Conservation (phyloP, 768 basidiomycete genomes). For the Lentinus tigrinus region DNA sequence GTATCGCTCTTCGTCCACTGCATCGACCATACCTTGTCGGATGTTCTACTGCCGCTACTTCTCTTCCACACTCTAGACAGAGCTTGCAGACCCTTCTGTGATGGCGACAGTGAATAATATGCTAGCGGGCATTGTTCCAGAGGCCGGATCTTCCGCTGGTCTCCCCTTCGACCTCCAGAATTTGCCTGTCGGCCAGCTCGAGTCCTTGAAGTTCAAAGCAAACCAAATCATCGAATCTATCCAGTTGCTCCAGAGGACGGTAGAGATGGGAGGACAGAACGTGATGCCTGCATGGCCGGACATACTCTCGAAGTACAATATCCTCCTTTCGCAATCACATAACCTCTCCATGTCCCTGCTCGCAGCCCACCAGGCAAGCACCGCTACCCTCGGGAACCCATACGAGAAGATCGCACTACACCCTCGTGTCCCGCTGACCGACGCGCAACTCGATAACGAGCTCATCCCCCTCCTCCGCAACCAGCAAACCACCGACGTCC, state of each 20-base stretch:
- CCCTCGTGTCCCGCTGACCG: constrained; percentile 45
- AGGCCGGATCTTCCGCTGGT: neutral
- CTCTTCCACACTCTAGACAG: no score
- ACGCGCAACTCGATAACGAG: constrained; percentile 69
- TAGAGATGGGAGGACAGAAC: constrained; percentile 55
- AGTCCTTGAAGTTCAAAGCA: constrained; percentile 74
- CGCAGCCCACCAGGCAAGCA: constrained; percentile 25
- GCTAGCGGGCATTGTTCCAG: neutral
- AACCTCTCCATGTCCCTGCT: constrained; percentile 67
- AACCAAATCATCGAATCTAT: constrained; percentile 81
- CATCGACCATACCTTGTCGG: no score
- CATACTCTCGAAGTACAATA: constrained; percentile 81
- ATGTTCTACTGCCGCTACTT: no score
- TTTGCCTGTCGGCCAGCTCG: constrained; percentile 67
- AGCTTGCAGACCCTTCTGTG: no score
- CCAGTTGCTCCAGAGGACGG: constrained; percentile 56
- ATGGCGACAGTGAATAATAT: neutral
- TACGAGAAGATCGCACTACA: constrained; percentile 71
- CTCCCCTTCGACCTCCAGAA: constrained; percentile 30
- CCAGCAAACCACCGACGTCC: constrained; percentile 76
- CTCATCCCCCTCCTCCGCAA: constrained; percentile 75
- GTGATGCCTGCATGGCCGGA: constrained; percentile 86
- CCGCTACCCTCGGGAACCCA: constrained; percentile 36
- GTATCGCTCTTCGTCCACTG: no score
- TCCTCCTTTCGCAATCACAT: constrained; percentile 80